These are phyloP conservation scores for Peterozyma toletana DNA, from an alignment of 805 yeast genomes.

Conservation along the genomic window DNA sequence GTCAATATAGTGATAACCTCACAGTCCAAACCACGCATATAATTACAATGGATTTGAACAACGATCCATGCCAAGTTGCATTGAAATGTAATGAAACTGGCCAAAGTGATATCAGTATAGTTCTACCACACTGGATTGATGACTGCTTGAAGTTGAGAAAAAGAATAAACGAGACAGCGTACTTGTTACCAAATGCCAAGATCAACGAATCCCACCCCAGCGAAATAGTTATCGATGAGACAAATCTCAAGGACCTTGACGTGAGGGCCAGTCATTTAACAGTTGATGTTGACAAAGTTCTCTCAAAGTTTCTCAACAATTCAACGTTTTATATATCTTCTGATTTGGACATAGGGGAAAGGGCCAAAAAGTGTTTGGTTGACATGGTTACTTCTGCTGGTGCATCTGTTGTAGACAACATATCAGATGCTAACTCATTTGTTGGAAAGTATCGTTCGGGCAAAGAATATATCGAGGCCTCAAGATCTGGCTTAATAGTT, in stretches of 20 bases:
- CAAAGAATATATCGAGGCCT: constrained; percentile 40
- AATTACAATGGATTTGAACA: constrained; percentile 44
- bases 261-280: constrained; percentile 9
- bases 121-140: constrained; percentile 76
- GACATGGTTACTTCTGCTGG: constrained; percentile 44
- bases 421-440: constrained; percentile 34
- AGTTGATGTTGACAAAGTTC: not conserved
- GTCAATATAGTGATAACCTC: constrained; percentile 54
- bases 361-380: constrained; percentile 29
- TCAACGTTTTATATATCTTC: constrained; percentile 42
- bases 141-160: constrained; percentile 52
- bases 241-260: constrained; percentile 7
- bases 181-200: constrained; percentile 33
- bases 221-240: constrained; percentile 6
- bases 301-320: constrained; percentile 26
- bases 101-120: constrained; percentile 43
- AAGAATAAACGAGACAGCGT: constrained; percentile 45
- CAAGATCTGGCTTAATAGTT: constrained; percentile 30
- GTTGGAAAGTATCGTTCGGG: constrained; percentile 62
- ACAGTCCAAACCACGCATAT: constrained; percentile 76
- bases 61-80: constrained; percentile 55
- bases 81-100: constrained; percentile 26
- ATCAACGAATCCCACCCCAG: constrained; percentile 8
- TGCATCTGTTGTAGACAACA: constrained; percentile 33
- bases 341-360: constrained; percentile 49